Evolutionary conservation across 2,329 filamentous ascomycete species (phyloP).

Genomic region (Aureobasidium musti): DNA sequence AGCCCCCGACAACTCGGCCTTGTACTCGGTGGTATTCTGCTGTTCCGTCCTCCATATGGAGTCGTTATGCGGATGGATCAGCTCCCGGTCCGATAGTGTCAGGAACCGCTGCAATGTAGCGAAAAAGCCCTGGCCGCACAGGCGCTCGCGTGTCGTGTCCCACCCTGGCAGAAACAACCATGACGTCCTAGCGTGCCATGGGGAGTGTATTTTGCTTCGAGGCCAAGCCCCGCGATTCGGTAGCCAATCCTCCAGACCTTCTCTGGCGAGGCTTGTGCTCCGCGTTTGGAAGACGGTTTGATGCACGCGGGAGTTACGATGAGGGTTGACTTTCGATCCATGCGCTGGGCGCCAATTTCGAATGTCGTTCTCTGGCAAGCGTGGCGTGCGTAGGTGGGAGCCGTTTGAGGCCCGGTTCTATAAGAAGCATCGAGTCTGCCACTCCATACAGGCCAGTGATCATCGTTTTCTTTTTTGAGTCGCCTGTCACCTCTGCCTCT

Average conservation of each 20-base stretch:
- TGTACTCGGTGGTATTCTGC: conserved; percentile 23
- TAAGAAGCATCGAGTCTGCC: conserved; percentile 21
- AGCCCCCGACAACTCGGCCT: conserved; percentile 24
- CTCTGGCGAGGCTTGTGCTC: conserved; percentile 2
- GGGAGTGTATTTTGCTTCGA: background rate
- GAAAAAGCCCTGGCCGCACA: conserved; percentile 6
- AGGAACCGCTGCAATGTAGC: conserved; percentile 11
- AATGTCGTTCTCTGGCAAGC: background rate
- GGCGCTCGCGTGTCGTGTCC: conserved; percentile 16
- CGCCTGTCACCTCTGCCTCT: background rate
- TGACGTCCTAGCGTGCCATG: conserved; percentile 27
- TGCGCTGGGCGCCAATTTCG: conserved; percentile 26
- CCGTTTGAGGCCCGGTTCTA: background rate
- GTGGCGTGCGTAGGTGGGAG: conserved; percentile 24
- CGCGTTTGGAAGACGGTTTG: conserved; percentile 1
- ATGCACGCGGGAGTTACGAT: conserved; percentile 9
- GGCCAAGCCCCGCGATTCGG: conserved; percentile 23
- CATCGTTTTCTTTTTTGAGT: background rate
- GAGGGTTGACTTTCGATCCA: conserved; percentile 23
- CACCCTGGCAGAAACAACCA: conserved; percentile 15
- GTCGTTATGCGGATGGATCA: conserved; percentile 11
- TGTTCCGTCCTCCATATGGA: conserved; percentile 18
- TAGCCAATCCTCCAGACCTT: conserved; percentile 2
- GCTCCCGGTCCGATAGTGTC: conserved; percentile 9
- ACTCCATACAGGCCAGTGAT: conserved; percentile 16